phyloP scores from a whole-genome alignment of 2,329 filamentous ascomycete genomes.

The Pezicula radicicola region DNA sequence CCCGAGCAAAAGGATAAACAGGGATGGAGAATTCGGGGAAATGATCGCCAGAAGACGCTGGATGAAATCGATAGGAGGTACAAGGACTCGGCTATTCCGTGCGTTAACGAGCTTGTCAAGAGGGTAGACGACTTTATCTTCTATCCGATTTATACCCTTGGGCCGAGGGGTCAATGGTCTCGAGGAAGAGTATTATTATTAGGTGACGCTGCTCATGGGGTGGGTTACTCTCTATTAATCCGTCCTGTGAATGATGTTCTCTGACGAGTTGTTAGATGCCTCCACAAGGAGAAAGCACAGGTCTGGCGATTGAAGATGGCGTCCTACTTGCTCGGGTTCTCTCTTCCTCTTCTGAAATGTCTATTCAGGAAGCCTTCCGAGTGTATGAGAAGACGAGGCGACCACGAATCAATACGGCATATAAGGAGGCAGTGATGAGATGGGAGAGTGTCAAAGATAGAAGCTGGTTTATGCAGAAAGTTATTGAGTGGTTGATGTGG shows the following conservation, averaged over 20 bases:
- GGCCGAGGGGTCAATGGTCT: conserved; percentile 8
- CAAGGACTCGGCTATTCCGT: conserved; percentile 2
- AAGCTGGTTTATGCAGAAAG: conserved; percentile 16
- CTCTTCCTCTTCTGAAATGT: conserved; percentile 11
- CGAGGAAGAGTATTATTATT: conserved; percentile 9
- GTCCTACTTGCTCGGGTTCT: conserved; percentile 40
- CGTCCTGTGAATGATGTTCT: not conserved
- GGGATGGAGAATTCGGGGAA: conserved; percentile 9
- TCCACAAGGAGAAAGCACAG: conserved; percentile 46
- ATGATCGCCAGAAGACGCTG: conserved; percentile 2
- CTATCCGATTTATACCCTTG: conserved; percentile 12
- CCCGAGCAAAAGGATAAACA: conserved; percentile 8
- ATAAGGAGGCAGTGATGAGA: conserved; percentile 35
- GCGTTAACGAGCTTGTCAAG: conserved; percentile 3
- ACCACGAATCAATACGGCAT: conserved; percentile 39
- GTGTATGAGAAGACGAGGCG: conserved; percentile 44
- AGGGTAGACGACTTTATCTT: conserved; percentile 8
- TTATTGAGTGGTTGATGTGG: conserved; percentile 25
- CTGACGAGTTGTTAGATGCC: conserved; percentile 35
- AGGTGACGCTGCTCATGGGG: conserved; percentile 18
- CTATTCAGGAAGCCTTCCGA: conserved; percentile 40
- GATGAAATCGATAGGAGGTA: conserved; percentile 9
- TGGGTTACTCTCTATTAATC: conserved; percentile 1
- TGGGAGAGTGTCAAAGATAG: conserved; percentile 18
- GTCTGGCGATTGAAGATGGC: conserved; percentile 49